phyloP scores from a whole-genome alignment of 768 basidiomycete genomes.

The Phlebiopsis gigantea region DNA sequence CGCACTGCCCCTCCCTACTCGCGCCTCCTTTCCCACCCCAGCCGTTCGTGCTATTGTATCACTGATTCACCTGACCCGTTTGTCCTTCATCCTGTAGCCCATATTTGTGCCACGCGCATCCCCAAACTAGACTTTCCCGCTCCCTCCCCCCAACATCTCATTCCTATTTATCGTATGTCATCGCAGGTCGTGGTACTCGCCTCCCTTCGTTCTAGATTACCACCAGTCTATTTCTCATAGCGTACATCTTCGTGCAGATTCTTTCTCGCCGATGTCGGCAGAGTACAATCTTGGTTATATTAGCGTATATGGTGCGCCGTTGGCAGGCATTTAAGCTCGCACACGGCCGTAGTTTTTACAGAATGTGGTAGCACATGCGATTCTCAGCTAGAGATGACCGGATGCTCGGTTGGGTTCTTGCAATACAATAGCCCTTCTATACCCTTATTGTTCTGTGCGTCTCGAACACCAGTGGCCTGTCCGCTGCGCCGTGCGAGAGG shows the following conservation, averaged over 20 bases:
- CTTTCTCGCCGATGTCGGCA: not conserved
- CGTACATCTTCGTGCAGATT: not conserved
- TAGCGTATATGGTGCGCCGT: not conserved
- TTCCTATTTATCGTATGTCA: constrained; percentile 2
- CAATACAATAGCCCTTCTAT: not conserved
- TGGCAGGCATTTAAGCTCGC: not conserved
- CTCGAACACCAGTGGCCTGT: not conserved
- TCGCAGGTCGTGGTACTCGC: constrained; percentile 2
- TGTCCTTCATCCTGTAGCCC: not conserved
- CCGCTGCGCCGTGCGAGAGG: not conserved
- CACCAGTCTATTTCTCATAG: not conserved
- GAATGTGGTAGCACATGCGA: not conserved
- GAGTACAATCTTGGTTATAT: not conserved
- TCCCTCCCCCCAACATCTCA: not conserved
- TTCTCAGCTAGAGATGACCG: not conserved
- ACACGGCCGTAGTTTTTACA: not conserved
- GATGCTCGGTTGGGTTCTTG: not conserved
- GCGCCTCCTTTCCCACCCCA: not conserved
- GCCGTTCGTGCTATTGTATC: constrained; percentile 8
- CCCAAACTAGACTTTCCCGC: not conserved
- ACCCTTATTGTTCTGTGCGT: not conserved
- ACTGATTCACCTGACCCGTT: constrained; percentile 3
- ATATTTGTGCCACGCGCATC: not conserved
- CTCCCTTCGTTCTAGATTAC: constrained; percentile 13
- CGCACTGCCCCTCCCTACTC: not conserved